phyloP scores from a whole-genome alignment of 495 filamentous ascomycete species.

The Xylaria telfairii region DNA sequence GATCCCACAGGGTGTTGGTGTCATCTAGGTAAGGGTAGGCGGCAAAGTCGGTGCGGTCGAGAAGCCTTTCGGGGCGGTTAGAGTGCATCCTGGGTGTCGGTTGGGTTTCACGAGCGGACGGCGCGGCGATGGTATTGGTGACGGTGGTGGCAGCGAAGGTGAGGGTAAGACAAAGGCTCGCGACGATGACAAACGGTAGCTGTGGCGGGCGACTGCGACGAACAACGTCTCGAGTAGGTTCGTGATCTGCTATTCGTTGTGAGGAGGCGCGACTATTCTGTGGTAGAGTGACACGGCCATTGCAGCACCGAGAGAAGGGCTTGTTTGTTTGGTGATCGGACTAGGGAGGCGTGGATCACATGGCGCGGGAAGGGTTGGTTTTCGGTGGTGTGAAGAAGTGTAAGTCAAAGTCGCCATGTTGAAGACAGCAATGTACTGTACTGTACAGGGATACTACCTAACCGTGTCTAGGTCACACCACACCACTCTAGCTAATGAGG shows the following conservation, averaged over 20 bases:
- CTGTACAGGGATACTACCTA: not conserved
- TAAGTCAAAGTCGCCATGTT: not conserved
- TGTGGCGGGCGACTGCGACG: not conserved
- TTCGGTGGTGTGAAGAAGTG: not conserved
- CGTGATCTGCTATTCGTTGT: not conserved
- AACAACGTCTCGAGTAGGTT: not conserved
- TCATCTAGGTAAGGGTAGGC: slow-evolving; percentile 28
- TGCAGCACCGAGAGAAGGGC: slow-evolving; percentile 3
- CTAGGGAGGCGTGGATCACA: not conserved
- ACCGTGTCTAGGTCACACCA: not conserved
- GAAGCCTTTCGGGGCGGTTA: slow-evolving; percentile 33
- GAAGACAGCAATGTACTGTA: not conserved
- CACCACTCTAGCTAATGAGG: not conserved
- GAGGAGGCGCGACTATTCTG: not conserved
- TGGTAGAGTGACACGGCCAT: slow-evolving; percentile 18
- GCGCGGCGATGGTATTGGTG: not conserved
- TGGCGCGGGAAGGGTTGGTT: slow-evolving; percentile 4
- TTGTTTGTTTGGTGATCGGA: slow-evolving; percentile 5
- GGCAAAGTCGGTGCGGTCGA: slow-evolving; percentile 30
- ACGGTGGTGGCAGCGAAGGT: not conserved
- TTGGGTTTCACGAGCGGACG: not conserved
- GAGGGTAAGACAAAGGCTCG: not conserved
- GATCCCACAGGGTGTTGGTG: slow-evolving; percentile 34
- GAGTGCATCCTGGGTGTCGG: slow-evolving; percentile 36
- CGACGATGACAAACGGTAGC: not conserved